Percentiles rank a stretch among this genome's conserved stretches.
These are phyloP conservation scores for Penicillium robsamsonii DNA, from an alignment of 495 filamentous ascomycete species.

Conservation along the genomic window DNA sequence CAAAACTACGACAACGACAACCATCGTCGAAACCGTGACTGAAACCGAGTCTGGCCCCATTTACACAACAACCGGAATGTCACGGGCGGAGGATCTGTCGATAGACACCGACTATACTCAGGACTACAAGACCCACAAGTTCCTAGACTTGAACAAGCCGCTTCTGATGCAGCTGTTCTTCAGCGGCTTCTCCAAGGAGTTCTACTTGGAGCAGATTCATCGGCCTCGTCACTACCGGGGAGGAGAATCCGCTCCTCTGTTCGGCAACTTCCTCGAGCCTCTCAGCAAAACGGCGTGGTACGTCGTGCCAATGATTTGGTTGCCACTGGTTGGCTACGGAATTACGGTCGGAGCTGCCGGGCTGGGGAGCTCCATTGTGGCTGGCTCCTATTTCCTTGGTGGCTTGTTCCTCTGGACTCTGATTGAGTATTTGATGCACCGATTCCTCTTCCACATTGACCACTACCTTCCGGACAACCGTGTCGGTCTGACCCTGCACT, in stretches of 20 bases:
- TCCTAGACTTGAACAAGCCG: slow-evolving; percentile 84
- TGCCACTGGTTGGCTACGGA: slow-evolving; percentile 77
- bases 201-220: slow-evolving; percentile 96
- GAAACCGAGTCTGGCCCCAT: slow-evolving; percentile 48
- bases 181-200: slow-evolving; percentile 84
- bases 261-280: slow-evolving; percentile 97
- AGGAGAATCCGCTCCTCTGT: slow-evolving; percentile 87
- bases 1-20: slow-evolving; percentile 17
- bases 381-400: slow-evolving; percentile 56
- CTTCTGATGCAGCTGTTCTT: slow-evolving; percentile 86
- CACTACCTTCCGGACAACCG: slow-evolving; percentile 88
- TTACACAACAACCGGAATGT: slow-evolving; percentile 79
- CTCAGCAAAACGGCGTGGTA: slow-evolving; percentile 93
- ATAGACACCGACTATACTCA: slow-evolving; percentile 71
- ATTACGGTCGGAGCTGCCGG: slow-evolving; percentile 64
- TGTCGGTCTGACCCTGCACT: slow-evolving; percentile 84
- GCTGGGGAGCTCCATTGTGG: slow-evolving; percentile 40
- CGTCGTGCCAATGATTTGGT: slow-evolving; percentile 80
- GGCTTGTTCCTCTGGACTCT: slow-evolving; percentile 83
- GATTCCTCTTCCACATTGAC: slow-evolving; percentile 93
- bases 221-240: slow-evolving; percentile 92
- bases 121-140: slow-evolving; percentile 87
- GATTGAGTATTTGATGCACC: slow-evolving; percentile 85
- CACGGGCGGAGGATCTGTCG: slow-evolving; percentile 77
- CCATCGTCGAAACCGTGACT: slow-evolving; percentile 22